A percentile compares a stretch with the other conserved stretches of the same genome.
These are phyloP conservation scores for Nannochloropsis salina DNA, from an alignment of 108 stramenopile genomes.

Conservation along the genomic window DNA sequence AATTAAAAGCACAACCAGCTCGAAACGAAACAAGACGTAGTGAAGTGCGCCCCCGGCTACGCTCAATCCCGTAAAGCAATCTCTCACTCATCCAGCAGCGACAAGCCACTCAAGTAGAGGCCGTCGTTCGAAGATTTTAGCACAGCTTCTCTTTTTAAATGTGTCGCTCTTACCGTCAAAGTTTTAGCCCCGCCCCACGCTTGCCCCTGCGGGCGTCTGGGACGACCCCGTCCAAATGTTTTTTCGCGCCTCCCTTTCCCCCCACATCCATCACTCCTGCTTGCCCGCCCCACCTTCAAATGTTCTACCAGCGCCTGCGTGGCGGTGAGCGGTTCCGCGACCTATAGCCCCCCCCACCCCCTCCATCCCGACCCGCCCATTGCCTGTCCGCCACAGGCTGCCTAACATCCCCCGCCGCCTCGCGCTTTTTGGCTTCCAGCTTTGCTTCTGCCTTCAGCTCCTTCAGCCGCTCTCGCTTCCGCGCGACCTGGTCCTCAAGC, in stretches of 20 bases:
- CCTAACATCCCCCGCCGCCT: background rate
- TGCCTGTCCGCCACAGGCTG: background rate
- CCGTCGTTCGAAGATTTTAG: too few relatives aligned
- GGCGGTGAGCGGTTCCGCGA: background rate
- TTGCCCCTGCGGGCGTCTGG: too few relatives aligned
- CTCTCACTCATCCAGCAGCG: too few relatives aligned
- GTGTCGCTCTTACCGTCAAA: too few relatives aligned
- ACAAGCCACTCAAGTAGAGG: too few relatives aligned
- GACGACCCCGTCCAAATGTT: background rate
- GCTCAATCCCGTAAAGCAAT: too few relatives aligned
- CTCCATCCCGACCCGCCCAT: background rate
- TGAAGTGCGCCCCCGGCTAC: too few relatives aligned
- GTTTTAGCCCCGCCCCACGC: too few relatives aligned
- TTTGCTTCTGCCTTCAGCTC: background rate
- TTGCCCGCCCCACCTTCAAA: background rate
- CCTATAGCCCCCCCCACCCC: background rate
- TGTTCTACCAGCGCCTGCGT: background rate
- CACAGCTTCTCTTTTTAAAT: too few relatives aligned
- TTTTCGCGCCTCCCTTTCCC: background rate
- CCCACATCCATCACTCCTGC: background rate
- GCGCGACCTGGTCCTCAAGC: constrained; percentile 7
- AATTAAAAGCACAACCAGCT: too few relatives aligned
- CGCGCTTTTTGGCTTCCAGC: background rate
- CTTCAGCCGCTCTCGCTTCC: background rate
- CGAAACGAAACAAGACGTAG: too few relatives aligned